phyloP scores from a whole-genome alignment of 345 rosid genomes.

The Brassica incana region DNA sequence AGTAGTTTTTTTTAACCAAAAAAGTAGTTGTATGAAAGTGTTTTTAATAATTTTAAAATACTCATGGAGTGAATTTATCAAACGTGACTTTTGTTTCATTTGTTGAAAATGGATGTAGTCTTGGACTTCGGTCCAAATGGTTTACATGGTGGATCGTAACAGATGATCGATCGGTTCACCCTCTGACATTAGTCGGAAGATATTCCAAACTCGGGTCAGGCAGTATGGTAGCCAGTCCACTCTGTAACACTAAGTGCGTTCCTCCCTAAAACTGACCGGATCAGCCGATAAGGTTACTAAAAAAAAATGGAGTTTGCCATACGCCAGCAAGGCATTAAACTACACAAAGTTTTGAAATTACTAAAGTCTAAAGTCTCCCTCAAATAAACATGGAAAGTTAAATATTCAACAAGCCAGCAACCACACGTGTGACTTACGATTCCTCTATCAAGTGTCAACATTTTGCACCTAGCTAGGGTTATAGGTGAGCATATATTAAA shows the following conservation, averaged over 20 bases:
- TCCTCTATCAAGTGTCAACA: conserved; percentile 31
- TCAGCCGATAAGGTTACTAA: too few species aligned
- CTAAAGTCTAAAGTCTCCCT: neutral
- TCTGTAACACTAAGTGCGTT: too few species aligned
- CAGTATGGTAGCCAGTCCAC: too few species aligned
- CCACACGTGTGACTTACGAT: conserved; percentile 40
- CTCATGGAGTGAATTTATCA: conserved; percentile 3
- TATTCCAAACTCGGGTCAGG: too few species aligned
- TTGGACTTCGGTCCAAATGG: too few species aligned
- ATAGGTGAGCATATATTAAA: conserved; percentile 29
- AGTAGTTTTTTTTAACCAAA: neutral
- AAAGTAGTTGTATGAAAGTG: conserved; percentile 17
- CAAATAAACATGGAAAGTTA: neutral
- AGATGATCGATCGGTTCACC: too few species aligned
- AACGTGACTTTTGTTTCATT: conserved; percentile 15
- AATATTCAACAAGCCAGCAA: conserved; percentile 30
- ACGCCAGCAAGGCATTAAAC: neutral
- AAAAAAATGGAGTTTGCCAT: conserved; percentile 13
- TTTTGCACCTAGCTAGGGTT: conserved; percentile 35
- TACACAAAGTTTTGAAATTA: neutral
- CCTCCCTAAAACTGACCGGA: too few species aligned
- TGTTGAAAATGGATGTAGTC: neutral
- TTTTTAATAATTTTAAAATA: neutral
- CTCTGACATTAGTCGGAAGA: too few species aligned
- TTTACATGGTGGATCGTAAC: too few species aligned